Evolutionary conservation across 2,329 filamentous ascomycete species (phyloP), one percentile per base, ranked within the genome.

Genomic region (Aspergillus persii): DNA sequence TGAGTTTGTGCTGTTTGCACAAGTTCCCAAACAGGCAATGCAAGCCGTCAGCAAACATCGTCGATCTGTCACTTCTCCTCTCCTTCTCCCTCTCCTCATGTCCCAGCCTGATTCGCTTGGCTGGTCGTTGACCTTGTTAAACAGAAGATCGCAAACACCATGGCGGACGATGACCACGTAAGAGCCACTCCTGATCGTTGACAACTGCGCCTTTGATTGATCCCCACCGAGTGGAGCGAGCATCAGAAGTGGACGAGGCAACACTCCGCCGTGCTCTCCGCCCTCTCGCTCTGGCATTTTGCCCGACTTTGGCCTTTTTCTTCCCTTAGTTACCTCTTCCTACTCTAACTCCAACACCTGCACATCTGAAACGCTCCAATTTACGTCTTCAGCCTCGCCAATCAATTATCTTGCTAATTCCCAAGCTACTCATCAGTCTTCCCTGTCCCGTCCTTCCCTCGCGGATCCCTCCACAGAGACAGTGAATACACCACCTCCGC

Each of bases 1-100:
- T 72, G 71, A 27, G 68, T 70, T 71, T 71, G 68, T 36, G 56
- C 7, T 44, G 56, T 50, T 57, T 55, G 57, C 52, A 59, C 30
- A 4, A 23, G 4, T 3, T 23, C 33, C 39, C 41, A 30, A 18
- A 31, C 33, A 30, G 44, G 41, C n/a, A 44, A 31, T n/a, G 31
- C 46, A 11, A 29, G 26, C 5, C n/a, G 30, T 26, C n/a, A 39
- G 23, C 26, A 51, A 50, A 39, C 47, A 52, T 2, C 53, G 49
- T 15, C 27, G 44, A 7, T 36, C n/a, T 36, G n/a, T 12, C n/a
- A 2, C 41, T 6, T 6, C 18, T 36, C 29, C 41, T 30, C 26
- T 49, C 23, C 33, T n/a, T 8, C 31, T 33, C 30, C 8, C 8
- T 31, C 30, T 31, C 30, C 5, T 4, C 8, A 36, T 36, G 33